Conservation (phyloP, 2,329 filamentous ascomycete species). For the Arthrocladium fulminans region DNA sequence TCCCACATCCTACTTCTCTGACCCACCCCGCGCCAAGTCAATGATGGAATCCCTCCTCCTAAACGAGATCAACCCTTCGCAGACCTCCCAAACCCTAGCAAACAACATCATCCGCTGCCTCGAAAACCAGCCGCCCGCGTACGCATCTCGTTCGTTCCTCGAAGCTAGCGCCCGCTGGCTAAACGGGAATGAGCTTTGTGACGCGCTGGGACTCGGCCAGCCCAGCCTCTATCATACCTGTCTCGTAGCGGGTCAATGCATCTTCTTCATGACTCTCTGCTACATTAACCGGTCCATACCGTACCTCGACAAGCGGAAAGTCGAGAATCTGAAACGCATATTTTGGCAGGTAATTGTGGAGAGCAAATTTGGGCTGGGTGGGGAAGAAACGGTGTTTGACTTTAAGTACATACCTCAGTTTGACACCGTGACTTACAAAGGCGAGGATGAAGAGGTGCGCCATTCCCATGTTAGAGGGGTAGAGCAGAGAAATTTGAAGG, state of each 20-base stretch:
- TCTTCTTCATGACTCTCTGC: slow-evolving; percentile 49
- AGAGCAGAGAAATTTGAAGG: slow-evolving; percentile 19
- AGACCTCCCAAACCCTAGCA: slow-evolving; percentile 29
- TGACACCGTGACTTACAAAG: slow-evolving; percentile 35
- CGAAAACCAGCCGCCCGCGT: slow-evolving; percentile 30
- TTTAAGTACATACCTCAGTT: slow-evolving; percentile 61
- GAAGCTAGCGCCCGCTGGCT: slow-evolving; percentile 32
- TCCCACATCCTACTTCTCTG: slow-evolving; percentile 52
- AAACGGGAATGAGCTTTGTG: slow-evolving; percentile 32
- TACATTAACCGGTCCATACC: slow-evolving; percentile 41
- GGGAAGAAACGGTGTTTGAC: slow-evolving; percentile 55
- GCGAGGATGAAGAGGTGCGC: slow-evolving; percentile 33
- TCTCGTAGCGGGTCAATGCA: slow-evolving; percentile 37
- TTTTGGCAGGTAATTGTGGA: slow-evolving; percentile 56
- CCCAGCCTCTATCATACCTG: slow-evolving; percentile 23
- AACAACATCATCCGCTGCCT: slow-evolving; percentile 34
- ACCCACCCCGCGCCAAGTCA: slow-evolving; percentile 45
- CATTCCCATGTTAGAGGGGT: slow-evolving; percentile 11
- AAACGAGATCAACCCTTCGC: slow-evolving; percentile 29
- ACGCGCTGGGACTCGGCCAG: slow-evolving; percentile 28
- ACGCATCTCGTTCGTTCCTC: slow-evolving; percentile 30
- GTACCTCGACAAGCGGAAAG: slow-evolving; percentile 43
- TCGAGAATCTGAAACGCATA: slow-evolving; percentile 42
- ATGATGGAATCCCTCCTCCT: slow-evolving; percentile 60
- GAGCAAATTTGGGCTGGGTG: slow-evolving; percentile 52